Base-by-base conservation (phyloP, 2,329 filamentous ascomycete genomes). In the Cryoendolithus antarcticus region DNA sequence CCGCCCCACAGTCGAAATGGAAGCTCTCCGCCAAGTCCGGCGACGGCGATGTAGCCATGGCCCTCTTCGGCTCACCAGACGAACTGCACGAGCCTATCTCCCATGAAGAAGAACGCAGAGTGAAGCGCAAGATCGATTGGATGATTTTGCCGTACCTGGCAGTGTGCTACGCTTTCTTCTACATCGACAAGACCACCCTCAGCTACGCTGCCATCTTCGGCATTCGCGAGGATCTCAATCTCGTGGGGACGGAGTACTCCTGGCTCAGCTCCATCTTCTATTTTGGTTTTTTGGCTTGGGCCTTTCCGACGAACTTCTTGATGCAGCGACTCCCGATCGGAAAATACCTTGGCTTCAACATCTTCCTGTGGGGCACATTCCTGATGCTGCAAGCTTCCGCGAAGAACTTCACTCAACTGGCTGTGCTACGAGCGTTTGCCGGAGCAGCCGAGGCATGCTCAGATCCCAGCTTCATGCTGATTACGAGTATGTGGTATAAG, bases 151-250 rank as follows among this genome's bases (percentile, higher is more conserved):
- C 73, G 2, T 70, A 54, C 38, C 49, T 59, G 4, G 51, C 50
- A 9, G 56, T 59, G 30, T 58, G 55, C 47, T 58, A 60, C 41
- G 51, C 49, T n/a, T 59, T 60, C 46, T 59, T 58, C 47, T 58
- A 58, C 46, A 51, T 59, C 34, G 57, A 60, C 49, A 59, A 76
- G 61, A 76, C 72, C 0, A 75, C 70, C 0, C 56, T 76, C 24
- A 74, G 69, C 1, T 80, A 79, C 46, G 76, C 77, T 0, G 75
- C 77, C 11, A 74, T 81, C 36, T 79, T 80, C 42, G 75, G 75
- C 1, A 72, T 82, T 43, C 63, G 66, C 19, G 66, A 76, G 2
- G 75, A 77, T 44, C 62, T 80, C 6, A 47, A 67, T 9, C 62
- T 80, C 1, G 60, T 66, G n/a, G 73, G 73, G 1, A 65, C 67